Evolutionary conservation across 352 stramenopile species (phyloP).

Genomic region (Hyaloperonospora brassicae): DNA sequence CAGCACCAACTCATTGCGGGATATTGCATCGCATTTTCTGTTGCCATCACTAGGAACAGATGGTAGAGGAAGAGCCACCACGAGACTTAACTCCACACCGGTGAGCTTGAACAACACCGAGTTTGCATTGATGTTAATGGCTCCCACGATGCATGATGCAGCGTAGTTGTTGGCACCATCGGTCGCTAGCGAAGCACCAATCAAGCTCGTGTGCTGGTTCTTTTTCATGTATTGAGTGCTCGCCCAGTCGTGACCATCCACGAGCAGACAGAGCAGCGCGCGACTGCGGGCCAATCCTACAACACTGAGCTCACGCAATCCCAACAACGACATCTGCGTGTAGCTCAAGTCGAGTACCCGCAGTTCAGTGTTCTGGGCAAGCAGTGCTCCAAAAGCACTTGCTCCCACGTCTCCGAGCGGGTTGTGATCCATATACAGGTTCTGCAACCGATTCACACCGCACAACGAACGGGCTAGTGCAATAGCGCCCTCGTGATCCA

Average conservation of each 20-base stretch:
- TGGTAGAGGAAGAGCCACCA: conserved; percentile 25
- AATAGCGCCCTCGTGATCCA: conserved; percentile 60
- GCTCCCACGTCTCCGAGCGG: conserved; percentile 68
- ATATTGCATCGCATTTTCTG: conserved; percentile 36
- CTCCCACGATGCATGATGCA: conserved; percentile 60
- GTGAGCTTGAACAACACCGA: conserved; percentile 72
- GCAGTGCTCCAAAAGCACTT: conserved; percentile 52
- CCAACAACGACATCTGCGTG: conserved; percentile 69
- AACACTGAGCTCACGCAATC: conserved; percentile 59
- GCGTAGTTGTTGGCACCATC: conserved; percentile 68
- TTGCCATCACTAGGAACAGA: conserved; percentile 10
- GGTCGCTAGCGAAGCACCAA: conserved; percentile 51
- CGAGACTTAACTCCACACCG: conserved; percentile 55
- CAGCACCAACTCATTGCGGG: conserved; percentile 50
- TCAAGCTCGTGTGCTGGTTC: conserved; percentile 37
- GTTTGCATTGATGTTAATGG: conserved; percentile 58
- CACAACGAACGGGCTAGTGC: conserved; percentile 63
- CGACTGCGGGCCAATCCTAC: conserved; percentile 50
- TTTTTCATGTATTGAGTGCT: conserved; percentile 83
- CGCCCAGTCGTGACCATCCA: conserved; percentile 79
- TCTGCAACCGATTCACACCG: conserved; percentile 44
- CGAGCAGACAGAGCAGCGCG: conserved; percentile 57
- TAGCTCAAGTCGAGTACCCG: conserved; percentile 77
- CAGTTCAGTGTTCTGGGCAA: conserved; percentile 63
- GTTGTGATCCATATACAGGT: conserved; percentile 82